Conservation (phyloP, 1,284 basidiomycete genomes). For the Sporisorium exsertum region DNA sequence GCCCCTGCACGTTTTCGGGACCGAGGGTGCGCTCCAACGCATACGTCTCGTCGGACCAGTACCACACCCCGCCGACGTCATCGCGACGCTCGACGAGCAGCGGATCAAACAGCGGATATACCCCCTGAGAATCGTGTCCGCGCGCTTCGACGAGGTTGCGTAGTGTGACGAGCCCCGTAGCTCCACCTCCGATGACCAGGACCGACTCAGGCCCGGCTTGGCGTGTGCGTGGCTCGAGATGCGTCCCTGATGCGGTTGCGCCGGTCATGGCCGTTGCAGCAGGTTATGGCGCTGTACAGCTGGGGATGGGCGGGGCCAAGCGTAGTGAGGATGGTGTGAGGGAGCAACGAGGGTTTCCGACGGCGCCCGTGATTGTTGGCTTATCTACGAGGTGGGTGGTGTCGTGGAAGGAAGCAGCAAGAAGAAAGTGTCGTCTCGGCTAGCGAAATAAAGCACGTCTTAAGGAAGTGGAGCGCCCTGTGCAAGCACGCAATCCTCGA, state of each 20-base stretch:
- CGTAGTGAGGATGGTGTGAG: too few species aligned
- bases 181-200: constrained; percentile 62
- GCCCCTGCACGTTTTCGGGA: constrained; percentile 24
- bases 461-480: background rate
- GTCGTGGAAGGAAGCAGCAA: background rate
- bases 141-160: constrained; percentile 48
- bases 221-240: constrained; percentile 20
- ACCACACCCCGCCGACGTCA: constrained; percentile 64
- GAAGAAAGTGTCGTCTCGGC: background rate
- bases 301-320: background rate
- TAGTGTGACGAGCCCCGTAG: constrained; percentile 56
- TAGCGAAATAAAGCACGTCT: background rate
- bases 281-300: background rate
- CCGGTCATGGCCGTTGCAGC: background rate
- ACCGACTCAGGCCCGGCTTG: constrained; percentile 34
- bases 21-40: constrained; percentile 33
- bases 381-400: background rate
- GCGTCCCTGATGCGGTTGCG: constrained; percentile 1
- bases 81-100: constrained; percentile 54
- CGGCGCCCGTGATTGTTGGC: background rate
- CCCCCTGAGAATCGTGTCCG: constrained; percentile 14
- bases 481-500: constrained; percentile 3
- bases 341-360: too few species aligned
- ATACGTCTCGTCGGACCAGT: constrained; percentile 46
- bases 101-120: constrained; percentile 35